phyloP scores from a whole-genome alignment of 2,329 filamentous ascomycete genomes.

The Microcyclosporella mali region DNA sequence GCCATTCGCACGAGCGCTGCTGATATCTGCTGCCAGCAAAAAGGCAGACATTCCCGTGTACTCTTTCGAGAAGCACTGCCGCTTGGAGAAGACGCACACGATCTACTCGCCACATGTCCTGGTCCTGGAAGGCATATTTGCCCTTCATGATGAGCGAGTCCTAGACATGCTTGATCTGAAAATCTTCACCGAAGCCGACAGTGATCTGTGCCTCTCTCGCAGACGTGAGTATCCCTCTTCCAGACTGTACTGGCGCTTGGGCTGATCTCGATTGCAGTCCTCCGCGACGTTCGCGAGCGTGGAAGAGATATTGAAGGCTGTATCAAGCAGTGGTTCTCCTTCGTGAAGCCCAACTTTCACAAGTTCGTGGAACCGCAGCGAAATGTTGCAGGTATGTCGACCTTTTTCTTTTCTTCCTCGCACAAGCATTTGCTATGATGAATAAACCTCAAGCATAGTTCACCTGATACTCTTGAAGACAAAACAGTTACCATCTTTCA shows the following conservation, averaged over 20 bases:
- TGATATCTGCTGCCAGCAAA: conserved; percentile 49
- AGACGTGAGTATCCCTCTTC: conserved; percentile 68
- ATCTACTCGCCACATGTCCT: conserved; percentile 96
- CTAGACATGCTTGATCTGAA: conserved; percentile 86
- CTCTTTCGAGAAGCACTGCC: conserved; percentile 86
- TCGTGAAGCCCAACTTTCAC: conserved; percentile 94
- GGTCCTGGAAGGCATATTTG: conserved; percentile 92
- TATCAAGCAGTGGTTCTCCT: conserved; percentile 96
- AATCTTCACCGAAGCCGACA: conserved; percentile 96
- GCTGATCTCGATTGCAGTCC: conserved; percentile 50
- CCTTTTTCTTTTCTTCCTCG: neutral
- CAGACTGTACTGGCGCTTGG: conserved; percentile 45
- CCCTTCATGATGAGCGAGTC: conserved; percentile 80
- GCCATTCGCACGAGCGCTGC: neutral
- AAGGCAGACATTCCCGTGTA: conserved; percentile 90
- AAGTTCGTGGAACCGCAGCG: conserved; percentile 90
- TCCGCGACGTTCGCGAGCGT: conserved; percentile 82
- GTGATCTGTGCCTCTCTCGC: conserved; percentile 84
- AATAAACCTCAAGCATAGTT: conserved; percentile 36
- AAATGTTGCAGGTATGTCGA: conserved; percentile 65
- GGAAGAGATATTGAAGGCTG: conserved; percentile 89
- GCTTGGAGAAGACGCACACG: conserved; percentile 70
- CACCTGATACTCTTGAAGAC: conserved; percentile 35
- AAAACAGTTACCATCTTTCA: conserved; percentile 34
- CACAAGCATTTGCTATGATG: conserved; percentile 27